These are phyloP conservation scores for Cordyceps fumosorosea DNA, from an alignment of 2,329 filamentous ascomycete genomes.

Conservation along the genomic window DNA sequence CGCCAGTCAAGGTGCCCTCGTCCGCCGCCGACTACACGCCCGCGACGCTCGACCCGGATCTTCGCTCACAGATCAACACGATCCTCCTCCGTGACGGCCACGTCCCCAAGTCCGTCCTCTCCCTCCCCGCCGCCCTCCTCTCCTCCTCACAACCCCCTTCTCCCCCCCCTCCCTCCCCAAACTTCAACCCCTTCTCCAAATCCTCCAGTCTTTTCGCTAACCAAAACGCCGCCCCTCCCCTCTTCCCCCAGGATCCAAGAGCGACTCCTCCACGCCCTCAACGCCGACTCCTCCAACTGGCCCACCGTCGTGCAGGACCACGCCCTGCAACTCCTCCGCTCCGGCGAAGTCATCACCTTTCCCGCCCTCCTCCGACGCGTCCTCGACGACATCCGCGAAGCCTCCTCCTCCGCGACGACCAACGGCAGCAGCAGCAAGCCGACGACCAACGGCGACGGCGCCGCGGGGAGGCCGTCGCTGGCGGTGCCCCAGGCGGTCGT, in stretches of 20 bases:
- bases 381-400: conserved; percentile 54
- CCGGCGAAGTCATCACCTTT: conserved; percentile 53
- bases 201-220: too few relatives aligned
- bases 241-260: conserved; percentile 52
- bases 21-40: conserved; percentile 54
- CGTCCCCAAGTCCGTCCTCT: conserved; percentile 44
- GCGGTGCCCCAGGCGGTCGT: conserved; percentile 50
- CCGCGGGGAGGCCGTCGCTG: background rate
- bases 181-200: too few relatives aligned
- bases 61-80: conserved; percentile 57
- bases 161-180: background rate
- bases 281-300: conserved; percentile 56
- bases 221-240: background rate
- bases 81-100: conserved; percentile 53
- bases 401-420: conserved; percentile 23
- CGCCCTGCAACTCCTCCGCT: conserved; percentile 53
- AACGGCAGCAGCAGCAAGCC: background rate
- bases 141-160: background rate
- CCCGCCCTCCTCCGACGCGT: conserved; percentile 55
- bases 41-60: conserved; percentile 54
- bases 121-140: background rate
- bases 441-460: background rate
- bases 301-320: conserved; percentile 53
- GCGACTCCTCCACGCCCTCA: conserved; percentile 53
- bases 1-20: conserved; percentile 54